Evolutionary conservation across 2,329 filamentous ascomycete genomes (phyloP), one percentile per base, ranked within the genome.

Genomic region (Dothideomycetes sp.): DNA sequence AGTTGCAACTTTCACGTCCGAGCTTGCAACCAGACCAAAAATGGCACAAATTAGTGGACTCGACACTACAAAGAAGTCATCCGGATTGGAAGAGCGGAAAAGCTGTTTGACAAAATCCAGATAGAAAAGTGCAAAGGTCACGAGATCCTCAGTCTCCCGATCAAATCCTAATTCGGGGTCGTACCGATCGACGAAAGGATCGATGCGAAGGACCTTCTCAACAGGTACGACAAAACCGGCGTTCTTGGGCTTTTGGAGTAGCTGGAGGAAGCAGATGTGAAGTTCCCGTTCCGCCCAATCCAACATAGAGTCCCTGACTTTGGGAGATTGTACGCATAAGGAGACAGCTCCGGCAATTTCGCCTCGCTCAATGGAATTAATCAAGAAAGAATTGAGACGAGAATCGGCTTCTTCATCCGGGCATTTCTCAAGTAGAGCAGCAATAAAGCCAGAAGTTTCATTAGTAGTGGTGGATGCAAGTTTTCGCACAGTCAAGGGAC

Each of bases 261-360:
- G 31, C 12, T 34, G 33, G 17, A 32, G 32, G 38, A 45, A 33
- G 11, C 28, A 30, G 4, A 29, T 42, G 7, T 42, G 31, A 10
- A 41, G 29, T 33, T 45, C 32, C 4, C 33, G 31, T 18, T 42
- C 38, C 2, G 35, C 25, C 22, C 25, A 31, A 17, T 35, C 27
- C 22, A 52, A 32, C 10, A 53, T 19, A 19, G 43, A 38, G 22
- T 42, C 16, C 30, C 45, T 29, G 8, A 53, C 35, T 2, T 43
- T 39, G 4, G 32, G 30, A 44, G 47, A 43, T 16, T 50, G 41
- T 6, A 37, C 33, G 33, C 50, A 53, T 1, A 52, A 31, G 6
- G 43, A 22, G 13, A 38, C 40, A n/a, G 51, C 48, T 4, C 35
- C 30, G 24, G 43, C 35, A 12, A 43, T 30, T 35, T 52, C 44